Evolutionary conservation across 2,329 filamentous ascomycete species (phyloP).

Genomic region (Fusarium clavum): DNA sequence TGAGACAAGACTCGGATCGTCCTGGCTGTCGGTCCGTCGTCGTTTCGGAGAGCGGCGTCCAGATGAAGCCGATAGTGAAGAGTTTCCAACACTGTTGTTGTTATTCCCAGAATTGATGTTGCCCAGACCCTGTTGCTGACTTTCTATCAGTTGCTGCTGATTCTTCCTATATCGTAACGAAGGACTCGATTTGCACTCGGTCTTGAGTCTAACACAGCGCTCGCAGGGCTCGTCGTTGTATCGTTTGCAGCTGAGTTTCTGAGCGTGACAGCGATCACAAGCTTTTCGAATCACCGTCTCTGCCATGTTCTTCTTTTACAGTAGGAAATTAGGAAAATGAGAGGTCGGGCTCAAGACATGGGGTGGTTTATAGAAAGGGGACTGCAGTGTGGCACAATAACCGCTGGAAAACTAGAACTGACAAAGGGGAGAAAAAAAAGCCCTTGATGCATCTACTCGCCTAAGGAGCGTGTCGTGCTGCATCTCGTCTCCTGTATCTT

Average conservation of each 20-base stretch:
- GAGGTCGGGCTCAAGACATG: slow-evolving; percentile 45
- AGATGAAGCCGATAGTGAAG: slow-evolving; percentile 10
- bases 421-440: background rate
- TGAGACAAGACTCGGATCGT: slow-evolving; percentile 49
- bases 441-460: slow-evolving; percentile 38
- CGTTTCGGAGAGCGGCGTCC: slow-evolving; percentile 53
- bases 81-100: background rate
- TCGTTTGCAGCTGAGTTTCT: slow-evolving; percentile 61
- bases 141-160: slow-evolving; percentile 39
- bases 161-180: slow-evolving; percentile 55
- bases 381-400: slow-evolving; percentile 30
- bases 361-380: slow-evolving; percentile 33
- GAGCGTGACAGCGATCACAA: slow-evolving; percentile 60
- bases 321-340: too few species aligned
- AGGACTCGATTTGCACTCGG: slow-evolving; percentile 59
- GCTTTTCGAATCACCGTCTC: slow-evolving; percentile 57
- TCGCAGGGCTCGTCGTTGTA: slow-evolving; percentile 56
- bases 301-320: slow-evolving; percentile 51
- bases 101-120: slow-evolving; percentile 26
- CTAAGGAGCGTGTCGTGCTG: slow-evolving; percentile 38
- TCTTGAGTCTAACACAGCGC: slow-evolving; percentile 56
- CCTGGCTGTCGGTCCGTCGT: slow-evolving; percentile 49
- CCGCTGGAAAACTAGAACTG: background rate
- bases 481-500: slow-evolving; percentile 38
- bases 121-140: slow-evolving; percentile 19